Base-by-base conservation (phyloP, 768 basidiomycete species). In the Trametes punicea region DNA sequence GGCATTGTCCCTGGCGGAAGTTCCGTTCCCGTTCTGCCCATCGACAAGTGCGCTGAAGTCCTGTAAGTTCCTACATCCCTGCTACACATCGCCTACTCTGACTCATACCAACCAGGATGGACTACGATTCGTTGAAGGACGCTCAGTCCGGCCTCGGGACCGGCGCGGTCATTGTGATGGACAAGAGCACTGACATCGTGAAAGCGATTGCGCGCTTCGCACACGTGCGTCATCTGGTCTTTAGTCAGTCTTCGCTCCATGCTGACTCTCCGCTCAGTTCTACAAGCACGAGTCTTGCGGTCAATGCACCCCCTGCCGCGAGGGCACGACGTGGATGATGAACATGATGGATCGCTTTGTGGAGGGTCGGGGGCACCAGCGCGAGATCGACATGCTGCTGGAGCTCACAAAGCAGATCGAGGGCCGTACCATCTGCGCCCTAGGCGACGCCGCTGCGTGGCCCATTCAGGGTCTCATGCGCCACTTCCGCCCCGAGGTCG, bases 331-430 rank as follows among this genome's bases (percentile, higher is more conserved):
- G 0, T 98, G 96, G 96, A 93, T 99, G 90, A 92, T 89, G 84
- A 96, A 98, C 74, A 98, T 98, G 93, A 99, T 99, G 96, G 82
- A 93, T 70, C 87, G 96, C 44, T 84, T 99, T 78, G 92, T 90
- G 16, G 89, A 91, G 67, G 96, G 96, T 2, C 82, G 95, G 10
- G 91, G 87, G 0, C 91, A 95, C 66, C 79, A 81, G 62, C 86
- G 96, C 56, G 96, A 99, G 76, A 98, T 99, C 56, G 96, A 98
- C 71, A 98, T 98, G 96, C 79, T 99, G 11, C 82, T 95, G 26
- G 96, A 98, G 72, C 71, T 98, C 40, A 98, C 94, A 90, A 97
- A 96, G 83, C 93, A 97, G 84, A 79, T 98, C 20, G 94, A 96
- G 72, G 94, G 94, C 11, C 89, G 93, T 59, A 98, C 95, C 13